Base-by-base conservation (phyloP, 352 stramenopile species). In the Globisporangium spinosum region DNA sequence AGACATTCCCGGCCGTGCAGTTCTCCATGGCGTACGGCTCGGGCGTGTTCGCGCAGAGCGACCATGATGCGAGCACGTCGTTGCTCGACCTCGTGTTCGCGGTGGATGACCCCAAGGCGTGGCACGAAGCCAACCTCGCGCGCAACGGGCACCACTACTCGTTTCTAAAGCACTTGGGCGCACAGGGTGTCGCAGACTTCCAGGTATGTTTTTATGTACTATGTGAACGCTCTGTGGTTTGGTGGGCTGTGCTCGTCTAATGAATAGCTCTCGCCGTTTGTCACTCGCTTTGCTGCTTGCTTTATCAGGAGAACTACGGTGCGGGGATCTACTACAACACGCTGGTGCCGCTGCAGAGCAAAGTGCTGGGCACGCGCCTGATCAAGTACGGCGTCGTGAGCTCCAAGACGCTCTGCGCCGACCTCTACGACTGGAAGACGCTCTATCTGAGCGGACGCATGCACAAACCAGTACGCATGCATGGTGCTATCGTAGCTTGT, bases 341-440 rank as follows among this genome's bases (percentile, higher is more conserved):
- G 8, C 74, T 94, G 78, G 82, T 92, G 63, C 81, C 81, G 45
- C 64, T 93, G 40, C 74, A 70, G 27, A 83, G 77, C 59, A 76
- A 84, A n/a, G 49, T 70, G 38, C 77, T 91, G 38, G 80, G 84
- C 27, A 85, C 70, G 6, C 85, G 89, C 43, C 70, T 93, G 58
- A 89, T 97, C 69, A 97, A 97, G 77, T 97, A 97, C 70, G 90
- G 90, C 12, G 81, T 97, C 61, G 88, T 97, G 63, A 93, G 85
- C 69, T 82, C 78, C 51, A 78, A 94, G 62, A 84, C 85, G 56
- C 72, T 97, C 59, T 91, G 83, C 35, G 67, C 89, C 1, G 90
- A 97, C 51, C 77, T 97, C 0, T 62, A 71, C 5, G 75, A 84
- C 23, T 97, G 90, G 90, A 89, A 80, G 47, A 94, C 82, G 66